A percentile compares a stretch with the other conserved stretches of the same genome.
Conservation (phyloP, 2,329 filamentous ascomycete genomes). For the Bipolaris bicolor region DNA sequence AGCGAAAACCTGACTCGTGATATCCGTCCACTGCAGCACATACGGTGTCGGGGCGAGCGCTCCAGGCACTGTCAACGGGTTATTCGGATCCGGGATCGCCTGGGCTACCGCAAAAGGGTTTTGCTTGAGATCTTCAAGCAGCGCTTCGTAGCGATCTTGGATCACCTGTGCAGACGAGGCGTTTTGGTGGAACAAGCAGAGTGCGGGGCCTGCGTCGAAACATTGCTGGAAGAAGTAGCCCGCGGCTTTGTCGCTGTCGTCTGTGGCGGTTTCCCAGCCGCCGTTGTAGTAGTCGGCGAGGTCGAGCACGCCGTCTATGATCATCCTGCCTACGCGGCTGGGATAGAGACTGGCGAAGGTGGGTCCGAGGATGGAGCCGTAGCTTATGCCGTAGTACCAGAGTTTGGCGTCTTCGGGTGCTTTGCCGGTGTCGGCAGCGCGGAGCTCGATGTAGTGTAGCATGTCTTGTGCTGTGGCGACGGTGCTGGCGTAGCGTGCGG, state of each 20-base stretch:
- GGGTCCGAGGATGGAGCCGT: constrained; percentile 55
- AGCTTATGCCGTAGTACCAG: constrained; percentile 52
- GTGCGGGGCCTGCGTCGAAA: constrained; percentile 53
- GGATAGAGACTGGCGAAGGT: constrained; percentile 57
- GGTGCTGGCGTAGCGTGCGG: constrained; percentile 39
- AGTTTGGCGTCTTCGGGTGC: constrained; percentile 40
- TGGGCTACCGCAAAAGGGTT: not conserved
- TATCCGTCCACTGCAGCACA: not conserved
- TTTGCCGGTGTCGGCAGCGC: constrained; percentile 23
- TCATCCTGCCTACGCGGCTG: constrained; percentile 49
- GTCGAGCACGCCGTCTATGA: constrained; percentile 53
- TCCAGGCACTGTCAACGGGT: not conserved
- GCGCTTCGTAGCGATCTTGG: constrained; percentile 17
- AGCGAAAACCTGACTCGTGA: not conserved
- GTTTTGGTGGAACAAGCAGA: constrained; percentile 25
- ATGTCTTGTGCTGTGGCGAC: constrained; percentile 40
- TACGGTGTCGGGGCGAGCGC: not conserved
- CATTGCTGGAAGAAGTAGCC: constrained; percentile 62
- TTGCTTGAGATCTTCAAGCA: not conserved
- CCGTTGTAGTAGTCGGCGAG: constrained; percentile 56
- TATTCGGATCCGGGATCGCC: not conserved
- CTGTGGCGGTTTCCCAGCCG: constrained; percentile 43
- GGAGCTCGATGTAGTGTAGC: constrained; percentile 33
- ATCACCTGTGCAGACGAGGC: constrained; percentile 20
- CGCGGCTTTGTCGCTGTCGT: constrained; percentile 63